A percentile compares a stretch with the other conserved stretches of the same genome.
Evolutionary conservation across 2,329 filamentous ascomycete species (phyloP).

Genomic region (Colletotrichum sp.): DNA sequence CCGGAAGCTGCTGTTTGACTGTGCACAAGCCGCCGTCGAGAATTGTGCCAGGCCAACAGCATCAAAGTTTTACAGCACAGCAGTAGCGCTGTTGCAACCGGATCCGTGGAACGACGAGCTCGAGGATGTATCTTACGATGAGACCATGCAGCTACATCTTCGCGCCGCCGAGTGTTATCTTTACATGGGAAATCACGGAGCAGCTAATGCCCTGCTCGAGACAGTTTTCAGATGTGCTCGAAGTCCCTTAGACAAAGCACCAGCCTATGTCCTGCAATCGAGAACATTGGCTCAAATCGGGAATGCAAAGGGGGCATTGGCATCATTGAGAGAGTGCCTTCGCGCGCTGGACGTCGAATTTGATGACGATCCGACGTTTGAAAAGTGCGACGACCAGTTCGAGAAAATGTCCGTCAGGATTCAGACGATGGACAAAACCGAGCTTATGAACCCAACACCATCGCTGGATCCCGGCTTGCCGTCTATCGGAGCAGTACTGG

Average conservation of each 20-base stretch:
- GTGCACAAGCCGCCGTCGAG: constrained; percentile 79
- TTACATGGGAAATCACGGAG: constrained; percentile 74
- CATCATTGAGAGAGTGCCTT: constrained; percentile 74
- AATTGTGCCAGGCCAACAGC: constrained; percentile 84
- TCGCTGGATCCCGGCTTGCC: constrained; percentile 59
- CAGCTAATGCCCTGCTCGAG: constrained; percentile 71
- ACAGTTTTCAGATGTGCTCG: constrained; percentile 74
- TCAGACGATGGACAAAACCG: constrained; percentile 57
- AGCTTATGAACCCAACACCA: constrained; percentile 47
- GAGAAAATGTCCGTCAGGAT: constrained; percentile 65
- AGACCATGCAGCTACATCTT: constrained; percentile 81
- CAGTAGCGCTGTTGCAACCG: constrained; percentile 79
- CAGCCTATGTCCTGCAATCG: constrained; percentile 83
- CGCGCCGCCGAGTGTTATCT: constrained; percentile 83
- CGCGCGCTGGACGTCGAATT: constrained; percentile 71
- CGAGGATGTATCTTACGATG: constrained; percentile 81
- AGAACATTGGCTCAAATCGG: constrained; percentile 79
- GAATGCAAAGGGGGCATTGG: constrained; percentile 72
- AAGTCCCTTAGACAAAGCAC: constrained; percentile 78
- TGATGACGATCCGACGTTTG: constrained; percentile 69
- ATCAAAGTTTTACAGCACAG: constrained; percentile 79
- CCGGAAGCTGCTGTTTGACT: constrained; percentile 78
- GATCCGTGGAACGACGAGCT: constrained; percentile 75
- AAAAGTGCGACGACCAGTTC: constrained; percentile 80
- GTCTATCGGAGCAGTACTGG: constrained; percentile 72